phyloP scores from a whole-genome alignment of 192 early-diverging fungal species.

The Backusella psychrophila region DNA sequence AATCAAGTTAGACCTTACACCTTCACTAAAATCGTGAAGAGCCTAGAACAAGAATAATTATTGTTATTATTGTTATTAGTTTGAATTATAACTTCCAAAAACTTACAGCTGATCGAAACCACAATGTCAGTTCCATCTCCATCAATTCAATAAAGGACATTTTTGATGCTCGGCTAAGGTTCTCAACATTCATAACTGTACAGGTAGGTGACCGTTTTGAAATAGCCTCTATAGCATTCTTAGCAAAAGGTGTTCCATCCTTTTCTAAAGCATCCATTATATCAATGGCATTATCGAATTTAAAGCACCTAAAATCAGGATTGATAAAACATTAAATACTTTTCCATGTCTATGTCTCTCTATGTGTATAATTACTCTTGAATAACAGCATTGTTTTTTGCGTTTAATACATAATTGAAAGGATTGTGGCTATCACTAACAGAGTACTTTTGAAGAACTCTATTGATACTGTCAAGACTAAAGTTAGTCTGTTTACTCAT shows the following conservation, averaged over 20 bases:
- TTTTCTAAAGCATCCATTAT: conserved; percentile 80
- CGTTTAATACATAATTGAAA: background rate
- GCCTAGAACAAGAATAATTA: conserved; percentile 20
- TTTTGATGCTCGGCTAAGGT: conserved; percentile 67
- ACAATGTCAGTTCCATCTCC: conserved; percentile 79
- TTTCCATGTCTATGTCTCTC: background rate
- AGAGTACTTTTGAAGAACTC: conserved; percentile 81
- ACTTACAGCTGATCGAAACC: conserved; percentile 60
- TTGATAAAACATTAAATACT: background rate
- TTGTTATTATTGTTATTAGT: background rate
- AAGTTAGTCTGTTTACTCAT: conserved; percentile 68
- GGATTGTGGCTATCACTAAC: conserved; percentile 18
- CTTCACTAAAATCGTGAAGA: conserved; percentile 84
- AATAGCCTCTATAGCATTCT: conserved; percentile 62
- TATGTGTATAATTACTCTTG: background rate
- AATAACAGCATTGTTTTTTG: background rate
- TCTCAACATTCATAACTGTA: conserved; percentile 83
- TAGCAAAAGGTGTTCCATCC: conserved; percentile 70
- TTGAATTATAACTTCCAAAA: too few relatives aligned
- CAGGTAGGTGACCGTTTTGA: conserved; percentile 76
- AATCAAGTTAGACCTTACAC: conserved; percentile 77
- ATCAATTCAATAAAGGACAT: conserved; percentile 76
- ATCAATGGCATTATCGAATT: conserved; percentile 72
- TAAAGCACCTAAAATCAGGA: conserved; percentile 69
- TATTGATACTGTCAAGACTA: conserved; percentile 80